phyloP scores from a whole-genome alignment of 352 stramenopile species.

The Phytophthora colocasiae region DNA sequence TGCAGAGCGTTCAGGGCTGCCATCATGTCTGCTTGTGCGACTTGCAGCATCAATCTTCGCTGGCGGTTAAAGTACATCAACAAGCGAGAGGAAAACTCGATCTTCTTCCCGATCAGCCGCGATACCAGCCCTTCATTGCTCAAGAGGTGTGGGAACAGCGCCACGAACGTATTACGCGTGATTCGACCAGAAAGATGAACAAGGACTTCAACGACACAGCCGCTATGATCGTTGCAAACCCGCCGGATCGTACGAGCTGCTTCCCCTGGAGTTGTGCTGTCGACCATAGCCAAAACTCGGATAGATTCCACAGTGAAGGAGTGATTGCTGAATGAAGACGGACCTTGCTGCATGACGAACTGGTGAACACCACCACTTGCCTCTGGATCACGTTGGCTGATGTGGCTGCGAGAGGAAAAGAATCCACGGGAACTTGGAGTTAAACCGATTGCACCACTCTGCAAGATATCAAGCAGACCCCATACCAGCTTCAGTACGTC shows the following conservation, averaged over 20 bases:
- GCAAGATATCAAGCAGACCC: conserved; percentile 27
- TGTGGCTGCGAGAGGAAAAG: conserved; percentile 19
- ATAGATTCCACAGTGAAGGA: conserved; percentile 27
- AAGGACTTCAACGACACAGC: conserved; percentile 30
- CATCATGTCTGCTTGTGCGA: conserved; percentile 25
- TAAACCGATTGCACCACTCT: conserved; percentile 7
- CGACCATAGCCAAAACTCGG: conserved; percentile 19
- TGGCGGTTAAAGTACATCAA: conserved; percentile 25
- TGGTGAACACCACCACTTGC: conserved; percentile 23
- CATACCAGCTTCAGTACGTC: conserved; percentile 26
- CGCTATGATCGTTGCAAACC: conserved; percentile 7
- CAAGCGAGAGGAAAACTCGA: conserved; percentile 25
- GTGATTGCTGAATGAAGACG: conserved; percentile 28
- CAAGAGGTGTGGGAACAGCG: conserved; percentile 19
- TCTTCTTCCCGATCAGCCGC: conserved; percentile 2
- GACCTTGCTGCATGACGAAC: conserved; percentile 43
- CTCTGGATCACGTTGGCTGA: conserved; percentile 10
- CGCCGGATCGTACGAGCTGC: conserved; percentile 11
- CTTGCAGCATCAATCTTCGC: conserved; percentile 17
- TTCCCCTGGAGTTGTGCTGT: conserved; percentile 4
- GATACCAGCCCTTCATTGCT: conserved; percentile 12
- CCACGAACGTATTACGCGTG: conserved; percentile 8
- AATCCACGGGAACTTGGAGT: conserved; percentile 17
- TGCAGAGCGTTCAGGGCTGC: conserved; percentile 7
- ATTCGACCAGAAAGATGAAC: conserved; percentile 4